Conservation (phyloP, 139 green algal species). For the Volvox africanus region DNA sequence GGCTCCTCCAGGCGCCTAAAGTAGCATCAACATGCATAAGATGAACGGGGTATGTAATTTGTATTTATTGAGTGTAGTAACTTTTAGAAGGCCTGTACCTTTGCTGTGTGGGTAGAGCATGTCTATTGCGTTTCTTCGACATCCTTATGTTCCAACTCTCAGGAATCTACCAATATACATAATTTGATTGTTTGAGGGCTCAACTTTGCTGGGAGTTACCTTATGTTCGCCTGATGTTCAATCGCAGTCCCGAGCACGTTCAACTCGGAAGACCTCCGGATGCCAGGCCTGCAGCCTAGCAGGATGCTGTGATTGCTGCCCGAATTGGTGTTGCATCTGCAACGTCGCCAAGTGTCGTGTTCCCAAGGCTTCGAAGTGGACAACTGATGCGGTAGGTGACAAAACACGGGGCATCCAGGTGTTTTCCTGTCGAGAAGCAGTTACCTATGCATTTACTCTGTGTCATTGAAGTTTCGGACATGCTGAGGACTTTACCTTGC, state of each 20-base stretch:
- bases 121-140: neutral
- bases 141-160: neutral
- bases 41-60: neutral
- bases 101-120: neutral
- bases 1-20: neutral
- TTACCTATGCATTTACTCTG: no score
- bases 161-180: neutral
- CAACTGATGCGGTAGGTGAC: neutral
- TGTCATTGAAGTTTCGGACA: no score
- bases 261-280: neutral
- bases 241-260: neutral
- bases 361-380: neutral
- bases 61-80: neutral
- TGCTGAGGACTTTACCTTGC: neutral
- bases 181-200: neutral
- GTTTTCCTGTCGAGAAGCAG: no score
- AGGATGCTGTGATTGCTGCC: constrained; percentile 14
- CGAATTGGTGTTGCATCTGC: constrained; percentile 42
- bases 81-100: neutral
- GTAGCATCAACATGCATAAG: neutral
- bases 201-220: neutral
- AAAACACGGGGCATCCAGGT: neutral
- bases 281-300: neutral
- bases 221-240: neutral
- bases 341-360: constrained; percentile 23